Conservation (phyloP, 129 eudicot genomes). For the Ambrosia artemisiifolia region DNA sequence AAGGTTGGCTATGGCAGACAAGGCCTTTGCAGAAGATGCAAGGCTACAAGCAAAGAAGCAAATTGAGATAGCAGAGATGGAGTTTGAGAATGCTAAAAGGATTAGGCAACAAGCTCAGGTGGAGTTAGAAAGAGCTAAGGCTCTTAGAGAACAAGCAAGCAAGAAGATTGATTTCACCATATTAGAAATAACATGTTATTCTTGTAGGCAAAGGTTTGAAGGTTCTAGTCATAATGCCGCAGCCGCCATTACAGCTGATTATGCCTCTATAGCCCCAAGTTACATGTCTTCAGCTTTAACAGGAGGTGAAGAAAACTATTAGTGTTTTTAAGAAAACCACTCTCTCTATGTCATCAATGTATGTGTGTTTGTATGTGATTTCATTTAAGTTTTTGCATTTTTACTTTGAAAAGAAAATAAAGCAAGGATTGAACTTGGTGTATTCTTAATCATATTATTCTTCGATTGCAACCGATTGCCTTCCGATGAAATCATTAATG, state of each 20-base stretch:
- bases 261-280: constrained; percentile 48
- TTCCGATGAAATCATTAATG: too few species aligned
- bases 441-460: background rate
- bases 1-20: constrained; percentile 52
- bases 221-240: constrained; percentile 18
- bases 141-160: constrained; percentile 46
- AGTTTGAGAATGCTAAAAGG: constrained; percentile 68
- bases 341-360: background rate
- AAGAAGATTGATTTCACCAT: constrained; percentile 43
- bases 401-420: constrained; percentile 23
- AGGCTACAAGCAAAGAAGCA: constrained; percentile 59
- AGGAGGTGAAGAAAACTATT: constrained; percentile 41
- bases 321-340: constrained; percentile 8
- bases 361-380: constrained; percentile 29
- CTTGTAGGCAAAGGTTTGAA: constrained; percentile 58
- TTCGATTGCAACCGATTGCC: too few species aligned
- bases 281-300: constrained; percentile 62
- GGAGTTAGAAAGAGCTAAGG: constrained; percentile 63
- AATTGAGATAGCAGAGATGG: constrained; percentile 68
- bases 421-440: constrained; percentile 19
- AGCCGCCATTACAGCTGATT: background rate
- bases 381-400: constrained; percentile 21
- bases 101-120: constrained; percentile 67
- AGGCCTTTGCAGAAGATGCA: constrained; percentile 62
- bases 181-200: constrained; percentile 62